phyloP scores from a whole-genome alignment of 441 rosid genomes.

The Eutrema salsugineum region DNA sequence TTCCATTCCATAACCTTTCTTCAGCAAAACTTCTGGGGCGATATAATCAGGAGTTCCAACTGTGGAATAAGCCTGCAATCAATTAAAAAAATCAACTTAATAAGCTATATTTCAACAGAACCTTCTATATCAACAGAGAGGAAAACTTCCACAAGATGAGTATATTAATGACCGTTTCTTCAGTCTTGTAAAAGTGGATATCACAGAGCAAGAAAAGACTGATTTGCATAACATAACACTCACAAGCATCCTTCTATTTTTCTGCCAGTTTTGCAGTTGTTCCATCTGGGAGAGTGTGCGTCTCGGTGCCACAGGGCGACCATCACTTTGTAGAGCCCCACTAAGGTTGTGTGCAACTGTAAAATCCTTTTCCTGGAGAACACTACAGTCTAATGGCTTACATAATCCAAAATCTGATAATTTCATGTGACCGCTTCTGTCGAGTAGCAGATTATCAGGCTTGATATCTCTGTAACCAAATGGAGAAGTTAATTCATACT shows the following conservation, averaged over 20 bases:
- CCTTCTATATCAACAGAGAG: background rate
- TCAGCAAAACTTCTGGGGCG: slow-evolving; percentile 97
- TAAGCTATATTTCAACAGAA: background rate
- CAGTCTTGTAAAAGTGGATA: background rate
- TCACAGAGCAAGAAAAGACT: background rate
- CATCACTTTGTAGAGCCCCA: slow-evolving; percentile 92
- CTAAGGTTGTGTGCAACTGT: slow-evolving; percentile 57
- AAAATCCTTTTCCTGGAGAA: slow-evolving; percentile 92
- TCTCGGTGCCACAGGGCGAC: slow-evolving; percentile 78
- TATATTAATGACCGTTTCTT: background rate
- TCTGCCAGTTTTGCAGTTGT: slow-evolving; percentile 94
- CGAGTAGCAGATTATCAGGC: slow-evolving; percentile 92
- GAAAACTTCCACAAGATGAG: background rate
- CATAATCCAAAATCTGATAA: slow-evolving; percentile 93
- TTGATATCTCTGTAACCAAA: slow-evolving; percentile 76
- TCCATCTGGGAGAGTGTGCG: slow-evolving; percentile 76
- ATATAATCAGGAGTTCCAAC: slow-evolving; percentile 99
- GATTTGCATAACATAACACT: slow-evolving; percentile 29
- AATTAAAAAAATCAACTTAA: background rate
- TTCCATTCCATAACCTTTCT: slow-evolving; percentile 99
- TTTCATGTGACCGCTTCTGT: slow-evolving; percentile 92
- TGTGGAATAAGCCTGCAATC: slow-evolving; percentile 91
- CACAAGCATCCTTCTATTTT: slow-evolving; percentile 93
- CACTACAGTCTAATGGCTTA: slow-evolving; percentile 89
- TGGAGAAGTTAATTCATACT: background rate